Base-by-base conservation (phyloP, 2,329 filamentous ascomycete species). In the Xenoacremonium recifei region DNA sequence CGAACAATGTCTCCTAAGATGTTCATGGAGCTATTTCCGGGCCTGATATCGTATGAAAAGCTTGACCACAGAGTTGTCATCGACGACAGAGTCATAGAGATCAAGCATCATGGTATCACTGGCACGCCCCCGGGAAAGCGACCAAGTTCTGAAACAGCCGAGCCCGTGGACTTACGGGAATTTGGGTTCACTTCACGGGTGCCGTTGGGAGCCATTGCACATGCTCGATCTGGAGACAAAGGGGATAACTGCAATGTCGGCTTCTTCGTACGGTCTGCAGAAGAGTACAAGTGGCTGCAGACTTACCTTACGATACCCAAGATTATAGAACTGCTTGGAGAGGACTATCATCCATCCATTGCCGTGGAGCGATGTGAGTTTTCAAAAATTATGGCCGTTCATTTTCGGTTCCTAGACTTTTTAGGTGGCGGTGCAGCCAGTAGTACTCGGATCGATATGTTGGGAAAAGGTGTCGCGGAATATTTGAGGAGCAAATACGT, bases 211-310 rank as follows among this genome's bases (percentile, higher is more conserved):
- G 55, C 54, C 21, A 48, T 66, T 5, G 62, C 59, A 2, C 56
- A 59, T 5, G 64, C 50, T 1, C 38, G 64, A 1, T 64, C 63
- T 0, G 64, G 64, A 0, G 72, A 75, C 37, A 75, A 75, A 44
- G 69, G 64, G 0, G 61, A 63, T 0, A 66, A 75, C 48, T 63
- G 60, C 23, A 75, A 74, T 35, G 60, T 72, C 4, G 71, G 71
- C 1, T 65, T 75, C 45, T 79, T 71, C 49, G 68, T 72, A 6
- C 31, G 43, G 13, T 45, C 43, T 2, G 39, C 23, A 2, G 35
- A 45, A 17, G 43, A 45, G 30, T 45, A 45, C 20, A 21, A 2
- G 18, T 45, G 42, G 42, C 13, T 45, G n/a, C 38, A 45, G 15
- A 35, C 42, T n/a, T 45, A 45, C n/a, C 19, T 45, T 6, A 45